A percentile compares a stretch with the other conserved stretches of the same genome.
Conservation (phyloP, 2,329 filamentous ascomycete genomes). For the Sclerotinia spermophila region DNA sequence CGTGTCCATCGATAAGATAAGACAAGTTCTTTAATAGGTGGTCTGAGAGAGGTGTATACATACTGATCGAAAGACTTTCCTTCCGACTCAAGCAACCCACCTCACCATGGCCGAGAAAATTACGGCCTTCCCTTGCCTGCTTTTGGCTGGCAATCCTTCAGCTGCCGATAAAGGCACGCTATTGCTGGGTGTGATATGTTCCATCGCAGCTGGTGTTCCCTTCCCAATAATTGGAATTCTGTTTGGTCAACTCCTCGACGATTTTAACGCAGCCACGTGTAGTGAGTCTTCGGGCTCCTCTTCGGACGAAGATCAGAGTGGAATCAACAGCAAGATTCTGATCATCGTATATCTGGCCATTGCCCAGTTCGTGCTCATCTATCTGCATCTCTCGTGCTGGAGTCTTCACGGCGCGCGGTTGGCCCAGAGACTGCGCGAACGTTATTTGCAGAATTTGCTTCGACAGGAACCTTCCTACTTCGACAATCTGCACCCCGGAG, state of each 20-base stretch:
- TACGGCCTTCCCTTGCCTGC: constrained; percentile 21
- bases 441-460: constrained; percentile 49
- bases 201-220: constrained; percentile 54
- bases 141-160: constrained; percentile 23
- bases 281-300: constrained; percentile 13
- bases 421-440: constrained; percentile 50
- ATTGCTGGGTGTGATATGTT: constrained; percentile 37
- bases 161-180: constrained; percentile 36
- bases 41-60: not conserved
- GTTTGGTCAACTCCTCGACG: constrained; percentile 61
- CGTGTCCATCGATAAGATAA: not conserved
- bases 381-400: constrained; percentile 59
- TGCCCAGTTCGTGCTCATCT: constrained; percentile 60
- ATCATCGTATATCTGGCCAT: constrained; percentile 61
- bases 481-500: constrained; percentile 50
- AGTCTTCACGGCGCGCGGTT: constrained; percentile 53
- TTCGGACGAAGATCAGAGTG: constrained; percentile 8
- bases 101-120: constrained; percentile 19
- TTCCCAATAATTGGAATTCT: constrained; percentile 62
- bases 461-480: constrained; percentile 53
- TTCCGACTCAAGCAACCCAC: not conserved
- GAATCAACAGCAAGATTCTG: constrained; percentile 48
- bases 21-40: constrained; percentile 8
- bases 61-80: not conserved
- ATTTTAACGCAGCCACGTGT: constrained; percentile 53